Conservation (phyloP, 495 filamentous ascomycete species). For the Diplogelasinospora grovesii region DNA sequence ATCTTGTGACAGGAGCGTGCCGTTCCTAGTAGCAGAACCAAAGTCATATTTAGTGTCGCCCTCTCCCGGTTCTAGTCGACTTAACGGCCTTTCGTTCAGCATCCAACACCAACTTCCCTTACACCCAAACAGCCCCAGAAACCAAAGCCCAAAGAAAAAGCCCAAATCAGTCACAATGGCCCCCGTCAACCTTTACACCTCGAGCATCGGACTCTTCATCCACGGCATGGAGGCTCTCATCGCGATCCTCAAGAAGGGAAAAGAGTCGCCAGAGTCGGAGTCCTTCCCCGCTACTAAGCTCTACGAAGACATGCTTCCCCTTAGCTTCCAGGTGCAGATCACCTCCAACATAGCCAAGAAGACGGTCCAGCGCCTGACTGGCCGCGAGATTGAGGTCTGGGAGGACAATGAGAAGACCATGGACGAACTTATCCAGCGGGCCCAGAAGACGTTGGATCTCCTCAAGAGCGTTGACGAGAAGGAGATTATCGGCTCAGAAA, state of each 20-base stretch:
- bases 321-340: slow-evolving; percentile 38
- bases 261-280: slow-evolving; percentile 15
- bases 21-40: too few species aligned
- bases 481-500: slow-evolving; percentile 27
- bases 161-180: slow-evolving; percentile 15
- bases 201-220: slow-evolving; percentile 16
- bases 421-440: slow-evolving; percentile 33
- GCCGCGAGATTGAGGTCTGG: slow-evolving; percentile 26
- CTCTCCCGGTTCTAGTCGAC: too few species aligned
- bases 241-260: slow-evolving; percentile 22
- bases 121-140: too few species aligned
- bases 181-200: slow-evolving; percentile 18
- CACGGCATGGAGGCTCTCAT: slow-evolving; percentile 16
- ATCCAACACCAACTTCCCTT: too few species aligned
- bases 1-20: too few species aligned
- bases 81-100: too few species aligned
- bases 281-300: slow-evolving; percentile 22
- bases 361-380: slow-evolving; percentile 31
- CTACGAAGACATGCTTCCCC: slow-evolving; percentile 41
- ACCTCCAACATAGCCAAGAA: slow-evolving; percentile 32
- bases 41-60: too few species aligned
- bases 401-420: slow-evolving; percentile 33
- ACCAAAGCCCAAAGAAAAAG: not conserved
- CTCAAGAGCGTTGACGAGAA: slow-evolving; percentile 34
- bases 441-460: slow-evolving; percentile 27